A percentile compares a stretch with the other conserved stretches of the same genome.
Evolutionary conservation across 2,329 filamentous ascomycete species (phyloP).

Genomic region (Microcyclospora tardicrescens): DNA sequence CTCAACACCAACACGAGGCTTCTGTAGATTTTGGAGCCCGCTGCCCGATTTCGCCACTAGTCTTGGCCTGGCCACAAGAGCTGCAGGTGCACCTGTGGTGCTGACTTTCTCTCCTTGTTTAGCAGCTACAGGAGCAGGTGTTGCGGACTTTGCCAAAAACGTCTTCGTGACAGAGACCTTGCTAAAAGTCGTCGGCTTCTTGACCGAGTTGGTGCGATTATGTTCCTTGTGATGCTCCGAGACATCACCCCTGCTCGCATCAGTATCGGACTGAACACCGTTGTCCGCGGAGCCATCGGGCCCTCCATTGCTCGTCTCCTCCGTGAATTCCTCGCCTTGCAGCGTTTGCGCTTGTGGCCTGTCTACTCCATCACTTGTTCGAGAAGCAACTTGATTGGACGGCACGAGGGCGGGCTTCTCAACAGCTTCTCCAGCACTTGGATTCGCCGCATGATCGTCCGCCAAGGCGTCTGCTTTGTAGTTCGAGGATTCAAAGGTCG

Average conservation of each 20-base stretch:
- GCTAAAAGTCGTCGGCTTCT: constrained; percentile 71
- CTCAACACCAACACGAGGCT: constrained; percentile 21
- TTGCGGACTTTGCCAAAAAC: constrained; percentile 60
- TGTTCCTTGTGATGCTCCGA: constrained; percentile 44
- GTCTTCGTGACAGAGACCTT: constrained; percentile 75
- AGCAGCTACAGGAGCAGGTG: constrained; percentile 34
- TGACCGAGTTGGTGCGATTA: constrained; percentile 45
- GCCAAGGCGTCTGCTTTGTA: constrained; percentile 5
- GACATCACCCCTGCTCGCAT: constrained; percentile 48
- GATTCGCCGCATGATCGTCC: constrained; percentile 14
- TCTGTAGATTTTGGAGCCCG: constrained; percentile 36
- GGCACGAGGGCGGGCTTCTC: constrained; percentile 4
- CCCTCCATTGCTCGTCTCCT: constrained; percentile 41
- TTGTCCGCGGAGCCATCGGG: constrained; percentile 55
- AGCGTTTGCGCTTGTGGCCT: constrained; percentile 1
- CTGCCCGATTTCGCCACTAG: constrained; percentile 63
- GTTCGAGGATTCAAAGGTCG: constrained; percentile 11
- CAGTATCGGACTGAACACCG: constrained; percentile 65
- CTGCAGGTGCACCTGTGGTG: constrained; percentile 30
- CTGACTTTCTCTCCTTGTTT: constrained; percentile 41
- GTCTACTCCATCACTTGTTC: constrained; percentile 3
- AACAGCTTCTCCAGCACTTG: constrained; percentile 22
- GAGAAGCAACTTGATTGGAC: background rate
- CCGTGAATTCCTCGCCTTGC: constrained; percentile 24
- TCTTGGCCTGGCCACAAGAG: constrained; percentile 47